These are phyloP conservation scores for Torulaspora microellipsoides DNA, from an alignment of 805 yeast genomes.

Conservation along the genomic window DNA sequence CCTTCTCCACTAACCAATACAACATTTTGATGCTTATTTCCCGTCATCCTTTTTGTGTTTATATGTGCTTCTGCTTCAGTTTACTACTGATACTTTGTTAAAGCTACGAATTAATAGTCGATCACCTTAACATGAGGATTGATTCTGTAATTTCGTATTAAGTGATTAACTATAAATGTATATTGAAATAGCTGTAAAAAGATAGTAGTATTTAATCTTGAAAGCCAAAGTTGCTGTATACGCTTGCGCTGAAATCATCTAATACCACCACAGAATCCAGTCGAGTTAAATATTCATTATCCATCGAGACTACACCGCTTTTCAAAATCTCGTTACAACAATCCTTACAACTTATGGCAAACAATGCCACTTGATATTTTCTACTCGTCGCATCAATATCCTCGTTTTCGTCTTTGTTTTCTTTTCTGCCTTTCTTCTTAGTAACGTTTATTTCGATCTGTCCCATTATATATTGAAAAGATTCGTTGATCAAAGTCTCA, in stretches of 20 bases:
- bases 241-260: slow-evolving; percentile 85
- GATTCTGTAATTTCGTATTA: no score
- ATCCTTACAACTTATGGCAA: slow-evolving; percentile 31
- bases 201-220: slow-evolving; percentile 1
- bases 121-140: no score
- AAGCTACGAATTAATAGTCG: no score
- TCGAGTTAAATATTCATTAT: slow-evolving; percentile 22
- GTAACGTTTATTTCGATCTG: slow-evolving; percentile 19
- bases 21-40: slow-evolving; percentile 33
- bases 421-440: slow-evolving; percentile 14
- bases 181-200: no score
- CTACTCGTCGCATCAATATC: slow-evolving; percentile 1
- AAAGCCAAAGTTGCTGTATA: slow-evolving; percentile 67
- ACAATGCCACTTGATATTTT: slow-evolving; percentile 27
- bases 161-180: no score
- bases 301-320: slow-evolving; percentile 24
- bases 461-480: slow-evolving; percentile 28
- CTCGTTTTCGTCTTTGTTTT: slow-evolving; percentile 3
- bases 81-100: no score
- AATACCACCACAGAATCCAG: slow-evolving; percentile 42
- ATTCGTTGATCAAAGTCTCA: slow-evolving; percentile 29
- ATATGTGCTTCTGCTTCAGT: no score
- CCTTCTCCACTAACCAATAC: slow-evolving; percentile 74
- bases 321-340: slow-evolving; percentile 26
- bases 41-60: slow-evolving; percentile 7